Evolutionary conservation across 768 basidiomycete genomes (phyloP).

Genomic region (Boletus vinaceobasis): DNA sequence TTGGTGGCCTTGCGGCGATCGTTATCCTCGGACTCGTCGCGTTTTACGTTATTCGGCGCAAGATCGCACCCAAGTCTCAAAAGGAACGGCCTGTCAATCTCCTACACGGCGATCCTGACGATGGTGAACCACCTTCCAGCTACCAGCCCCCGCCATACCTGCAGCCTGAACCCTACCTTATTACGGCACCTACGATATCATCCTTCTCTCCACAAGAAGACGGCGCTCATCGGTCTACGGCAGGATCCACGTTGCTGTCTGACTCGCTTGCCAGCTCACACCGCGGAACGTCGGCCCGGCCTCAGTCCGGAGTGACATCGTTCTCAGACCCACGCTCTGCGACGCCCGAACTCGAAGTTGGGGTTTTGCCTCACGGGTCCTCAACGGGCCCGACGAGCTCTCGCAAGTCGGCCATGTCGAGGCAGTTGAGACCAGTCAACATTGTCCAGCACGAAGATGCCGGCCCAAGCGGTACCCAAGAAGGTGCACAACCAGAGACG

Average conservation of each 20-base stretch:
- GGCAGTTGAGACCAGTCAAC: slow-evolving; percentile 67
- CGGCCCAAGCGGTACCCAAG: slow-evolving; percentile 38
- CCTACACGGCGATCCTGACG: slow-evolving; percentile 54
- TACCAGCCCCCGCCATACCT: slow-evolving; percentile 68
- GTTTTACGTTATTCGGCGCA: slow-evolving; percentile 51
- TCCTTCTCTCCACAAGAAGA: slow-evolving; percentile 35
- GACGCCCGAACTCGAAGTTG: slow-evolving; percentile 41
- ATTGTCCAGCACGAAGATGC: slow-evolving; percentile 86
- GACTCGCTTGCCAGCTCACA: slow-evolving; percentile 21
- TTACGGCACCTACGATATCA: slow-evolving; percentile 57
- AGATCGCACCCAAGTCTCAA: slow-evolving; percentile 34
- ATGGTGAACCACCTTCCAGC: slow-evolving; percentile 37
- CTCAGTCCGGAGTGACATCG: slow-evolving; percentile 27
- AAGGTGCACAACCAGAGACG: slow-evolving; percentile 56
- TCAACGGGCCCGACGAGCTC: slow-evolving; percentile 24
- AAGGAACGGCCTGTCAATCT: slow-evolving; percentile 68
- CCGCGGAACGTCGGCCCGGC: slow-evolving; percentile 24
- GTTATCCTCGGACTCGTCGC: slow-evolving; percentile 39
- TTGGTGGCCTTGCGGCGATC: slow-evolving; percentile 55
- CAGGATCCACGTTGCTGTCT: slow-evolving; percentile 14
- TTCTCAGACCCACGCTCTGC: slow-evolving; percentile 41
- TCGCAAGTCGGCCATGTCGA: slow-evolving; percentile 38
- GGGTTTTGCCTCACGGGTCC: slow-evolving; percentile 17
- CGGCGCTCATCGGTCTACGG: slow-evolving; percentile 20
- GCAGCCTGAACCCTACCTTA: slow-evolving; percentile 71